phyloP scores from a whole-genome alignment of 345 rosid genomes.

The Eucalyptus polyanthemos region DNA sequence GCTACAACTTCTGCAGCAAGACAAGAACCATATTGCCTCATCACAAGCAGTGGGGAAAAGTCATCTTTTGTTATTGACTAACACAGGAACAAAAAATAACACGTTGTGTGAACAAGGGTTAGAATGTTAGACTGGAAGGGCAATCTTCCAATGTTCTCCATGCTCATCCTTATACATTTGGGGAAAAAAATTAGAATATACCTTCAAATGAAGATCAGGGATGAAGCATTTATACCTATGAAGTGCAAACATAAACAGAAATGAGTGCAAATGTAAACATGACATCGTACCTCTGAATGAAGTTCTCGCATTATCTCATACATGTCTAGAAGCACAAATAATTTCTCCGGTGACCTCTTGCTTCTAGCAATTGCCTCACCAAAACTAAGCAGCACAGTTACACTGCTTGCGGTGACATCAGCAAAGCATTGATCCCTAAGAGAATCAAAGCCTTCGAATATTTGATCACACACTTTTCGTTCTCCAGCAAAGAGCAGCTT shows the following conservation, averaged over 20 bases:
- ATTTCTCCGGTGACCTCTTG: slow-evolving; percentile 96
- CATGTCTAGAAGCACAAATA: slow-evolving; percentile 97
- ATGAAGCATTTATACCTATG: not conserved
- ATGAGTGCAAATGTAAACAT: not conserved
- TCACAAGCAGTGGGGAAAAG: not conserved
- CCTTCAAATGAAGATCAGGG: not conserved
- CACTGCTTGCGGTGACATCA: slow-evolving; percentile 70
- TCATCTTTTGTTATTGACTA: not conserved
- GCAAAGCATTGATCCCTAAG: slow-evolving; percentile 91
- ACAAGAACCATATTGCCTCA: not conserved
- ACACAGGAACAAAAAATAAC: not conserved
- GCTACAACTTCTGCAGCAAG: not conserved
- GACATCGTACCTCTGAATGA: slow-evolving; percentile 68
- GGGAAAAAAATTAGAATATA: not conserved
- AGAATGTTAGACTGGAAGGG: not conserved
- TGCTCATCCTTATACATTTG: not conserved
- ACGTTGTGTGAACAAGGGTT: not conserved
- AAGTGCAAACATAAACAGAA: not conserved
- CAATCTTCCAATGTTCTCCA: not conserved
- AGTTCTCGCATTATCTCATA: slow-evolving; percentile 97
- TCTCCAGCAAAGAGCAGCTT: slow-evolving; percentile 93
- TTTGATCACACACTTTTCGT: slow-evolving; percentile 85
- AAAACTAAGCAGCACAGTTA: slow-evolving; percentile 92
- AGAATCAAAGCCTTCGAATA: slow-evolving; percentile 79
- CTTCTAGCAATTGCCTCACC: slow-evolving; percentile 97